A percentile compares a stretch with the other conserved stretches of the same genome.
These are phyloP conservation scores for Xerocomus potaroensis DNA, from an alignment of 768 basidiomycete species.

Conservation along the genomic window DNA sequence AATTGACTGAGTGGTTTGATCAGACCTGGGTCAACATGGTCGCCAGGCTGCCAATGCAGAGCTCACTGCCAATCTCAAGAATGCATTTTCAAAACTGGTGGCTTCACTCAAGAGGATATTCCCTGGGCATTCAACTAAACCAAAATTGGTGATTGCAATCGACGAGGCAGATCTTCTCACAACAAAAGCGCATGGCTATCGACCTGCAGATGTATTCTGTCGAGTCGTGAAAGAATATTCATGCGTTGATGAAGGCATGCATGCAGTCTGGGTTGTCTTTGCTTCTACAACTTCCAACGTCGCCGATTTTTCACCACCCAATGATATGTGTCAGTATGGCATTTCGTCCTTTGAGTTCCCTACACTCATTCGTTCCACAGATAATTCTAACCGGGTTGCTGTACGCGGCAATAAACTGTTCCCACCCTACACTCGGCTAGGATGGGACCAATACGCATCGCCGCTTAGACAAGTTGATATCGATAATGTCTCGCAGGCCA, in stretches of 20 bases:
- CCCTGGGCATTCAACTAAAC: background rate
- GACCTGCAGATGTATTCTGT: conserved; percentile 6
- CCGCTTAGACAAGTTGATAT: background rate
- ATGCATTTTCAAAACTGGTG: background rate
- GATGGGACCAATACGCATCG: conserved; percentile 15
- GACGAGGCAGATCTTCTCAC: conserved; percentile 12
- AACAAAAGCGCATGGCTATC: background rate
- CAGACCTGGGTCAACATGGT: background rate
- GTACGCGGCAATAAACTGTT: background rate
- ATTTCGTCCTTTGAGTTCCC: background rate
- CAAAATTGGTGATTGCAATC: conserved; percentile 14
- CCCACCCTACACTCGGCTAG: conserved; percentile 5
- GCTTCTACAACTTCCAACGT: conserved; percentile 15
- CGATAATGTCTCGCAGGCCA: background rate
- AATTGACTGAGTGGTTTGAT: background rate
- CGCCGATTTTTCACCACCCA: conserved; percentile 3
- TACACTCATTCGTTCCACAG: background rate
- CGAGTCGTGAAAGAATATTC: conserved; percentile 8
- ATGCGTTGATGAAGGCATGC: background rate
- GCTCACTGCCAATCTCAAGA: background rate
- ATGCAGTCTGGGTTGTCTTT: conserved; percentile 15
- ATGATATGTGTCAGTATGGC: background rate
- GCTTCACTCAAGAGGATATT: background rate
- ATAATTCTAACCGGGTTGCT: conserved; percentile 2
- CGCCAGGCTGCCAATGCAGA: background rate